A percentile compares a stretch with the other conserved stretches of the same genome.
These are phyloP conservation scores for Kentomonas sorsogonicus DNA, from an alignment of 208 protist genomes.

Conservation along the genomic window DNA sequence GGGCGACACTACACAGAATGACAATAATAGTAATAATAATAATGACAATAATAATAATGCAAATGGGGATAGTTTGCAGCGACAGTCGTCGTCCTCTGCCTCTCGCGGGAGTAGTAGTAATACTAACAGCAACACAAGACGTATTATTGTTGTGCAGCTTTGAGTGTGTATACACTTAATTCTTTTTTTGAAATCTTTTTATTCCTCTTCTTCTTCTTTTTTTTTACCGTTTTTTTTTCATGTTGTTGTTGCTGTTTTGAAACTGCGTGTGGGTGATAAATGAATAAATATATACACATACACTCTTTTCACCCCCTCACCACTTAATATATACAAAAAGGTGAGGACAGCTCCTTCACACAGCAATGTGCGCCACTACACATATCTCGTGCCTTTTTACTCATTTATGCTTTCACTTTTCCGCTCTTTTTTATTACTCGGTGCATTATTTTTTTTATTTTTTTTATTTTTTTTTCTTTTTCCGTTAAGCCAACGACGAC, in stretches of 20 bases:
- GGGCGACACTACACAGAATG: too few relatives aligned
- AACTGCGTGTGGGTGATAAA: neutral
- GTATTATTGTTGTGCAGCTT: neutral
- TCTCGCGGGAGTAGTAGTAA: too few relatives aligned
- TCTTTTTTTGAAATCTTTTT: constrained; percentile 5
- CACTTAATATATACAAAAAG: too few relatives aligned
- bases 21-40: too few relatives aligned
- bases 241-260: neutral
- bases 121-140: neutral
- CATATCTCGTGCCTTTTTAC: neutral
- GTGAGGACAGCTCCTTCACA: neutral
- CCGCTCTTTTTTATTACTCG: neutral
- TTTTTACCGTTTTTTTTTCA: neutral
- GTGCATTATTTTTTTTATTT: neutral
- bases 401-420: neutral
- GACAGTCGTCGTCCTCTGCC: too few relatives aligned
- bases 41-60: too few relatives aligned
- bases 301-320: too few relatives aligned
- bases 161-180: neutral
- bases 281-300: neutral
- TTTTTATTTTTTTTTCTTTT: too few relatives aligned
- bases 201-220: neutral
- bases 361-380: neutral
- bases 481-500: too few relatives aligned
- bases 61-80: too few relatives aligned